Base-by-base conservation (phyloP, 108 stramenopile genomes). In the Bacterosira constricta region DNA sequence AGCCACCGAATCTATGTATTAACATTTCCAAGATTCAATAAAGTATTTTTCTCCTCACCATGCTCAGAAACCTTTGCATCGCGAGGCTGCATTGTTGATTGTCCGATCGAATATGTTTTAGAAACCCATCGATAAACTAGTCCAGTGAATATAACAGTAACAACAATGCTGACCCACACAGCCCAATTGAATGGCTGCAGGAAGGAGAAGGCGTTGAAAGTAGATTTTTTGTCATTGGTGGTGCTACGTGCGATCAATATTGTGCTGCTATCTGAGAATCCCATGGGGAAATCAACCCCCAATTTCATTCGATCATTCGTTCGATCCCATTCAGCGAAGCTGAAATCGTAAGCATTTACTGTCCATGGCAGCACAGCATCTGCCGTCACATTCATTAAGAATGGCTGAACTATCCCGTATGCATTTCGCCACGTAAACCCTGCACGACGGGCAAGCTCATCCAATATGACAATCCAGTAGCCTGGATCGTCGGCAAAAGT, bases 371-470 rank as follows among this genome's bases (percentile, higher is more conserved):
- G 36, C 13, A 81, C 6, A 46, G 81, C 77, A 8, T 62, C 49
- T 35, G 20, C 66, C 0, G 59, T 64, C 9, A 34, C 23, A 30
- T 68, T 67, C 2, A 25, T 32, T 21, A 2, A 21, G 3, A 59
- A 32, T 20, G 31, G 8, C 1, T 36, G 2, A 31, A 23, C 36
- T 0, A 63, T 34, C 7, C 63, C 83, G 53, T 52, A 81, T n/a
- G 65, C 47, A 54, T 74, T 27, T 17, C 76, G 13, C 80, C 84
- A 85, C 25, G 75, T 36, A 57, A 84, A 84, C 37, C 63, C 66
- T 10, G 79, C 83, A 25, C 83, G 55, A 18, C 2, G 23, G 1
- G 83, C 83, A 17, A 84, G 38, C 56, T 80, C 79, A 50, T 84
- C 83, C 50, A 84, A 18, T 5, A 84, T 32, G 6, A 44, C 46